phyloP scores from a whole-genome alignment of 306 rosid genomes.

The Herpetospermum pedunculosum region DNA sequence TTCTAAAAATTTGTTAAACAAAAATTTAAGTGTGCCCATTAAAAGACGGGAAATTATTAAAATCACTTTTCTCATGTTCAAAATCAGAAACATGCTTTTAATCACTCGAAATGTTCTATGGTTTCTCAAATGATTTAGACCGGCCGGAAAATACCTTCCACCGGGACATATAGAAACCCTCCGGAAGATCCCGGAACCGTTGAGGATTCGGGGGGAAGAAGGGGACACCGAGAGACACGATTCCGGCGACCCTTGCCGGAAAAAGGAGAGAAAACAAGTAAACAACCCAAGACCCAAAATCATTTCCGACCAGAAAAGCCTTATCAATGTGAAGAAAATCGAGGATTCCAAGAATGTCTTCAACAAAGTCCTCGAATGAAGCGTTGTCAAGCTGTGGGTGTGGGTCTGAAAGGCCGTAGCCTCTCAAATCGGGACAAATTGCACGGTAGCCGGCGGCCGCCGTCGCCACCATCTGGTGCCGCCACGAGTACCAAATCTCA shows the following conservation, averaged over 20 bases:
- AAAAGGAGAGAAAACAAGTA: conserved; percentile 38
- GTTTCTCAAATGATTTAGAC: too few relatives aligned
- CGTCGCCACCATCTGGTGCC: conserved; percentile 64
- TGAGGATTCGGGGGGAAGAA: conserved; percentile 33
- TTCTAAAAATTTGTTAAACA: too few relatives aligned
- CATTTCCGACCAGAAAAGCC: conserved; percentile 65
- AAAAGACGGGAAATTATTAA: too few relatives aligned
- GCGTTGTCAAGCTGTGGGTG: conserved; percentile 38
- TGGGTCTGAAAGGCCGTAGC: conserved; percentile 65
- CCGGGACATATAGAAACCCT: conserved; percentile 72
- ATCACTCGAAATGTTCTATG: too few relatives aligned
- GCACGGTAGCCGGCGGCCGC: conserved; percentile 60
- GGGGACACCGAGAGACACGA: conserved; percentile 52
- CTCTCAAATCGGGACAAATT: conserved; percentile 49
- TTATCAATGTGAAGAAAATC: conserved; percentile 34
- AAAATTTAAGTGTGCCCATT: too few relatives aligned
- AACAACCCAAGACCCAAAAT: conserved; percentile 50
- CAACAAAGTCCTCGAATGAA: conserved; percentile 17
- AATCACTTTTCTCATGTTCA: too few relatives aligned
- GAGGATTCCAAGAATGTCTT: conserved; percentile 44
- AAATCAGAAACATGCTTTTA: too few relatives aligned
- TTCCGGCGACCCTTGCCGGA: conserved; percentile 55
- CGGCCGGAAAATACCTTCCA: conserved; percentile 29
- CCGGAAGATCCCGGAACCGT: conserved; percentile 22
- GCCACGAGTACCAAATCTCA: conserved; percentile 91